Evolutionary conservation across 2,329 filamentous ascomycete species (phyloP).

Genomic region (Daldinia eschscholtzii): DNA sequence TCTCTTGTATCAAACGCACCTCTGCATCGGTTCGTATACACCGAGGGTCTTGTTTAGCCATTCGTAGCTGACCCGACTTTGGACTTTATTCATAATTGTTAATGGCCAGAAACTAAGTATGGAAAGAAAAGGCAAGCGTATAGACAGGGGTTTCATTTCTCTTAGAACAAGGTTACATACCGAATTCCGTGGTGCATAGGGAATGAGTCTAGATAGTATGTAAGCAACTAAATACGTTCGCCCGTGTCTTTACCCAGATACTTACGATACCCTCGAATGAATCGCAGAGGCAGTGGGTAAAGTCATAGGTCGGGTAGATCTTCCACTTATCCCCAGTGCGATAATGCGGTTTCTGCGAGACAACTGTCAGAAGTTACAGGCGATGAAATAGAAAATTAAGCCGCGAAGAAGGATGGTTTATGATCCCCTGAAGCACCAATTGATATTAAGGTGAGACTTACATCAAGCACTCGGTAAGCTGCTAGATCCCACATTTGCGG

Average conservation of each 20-base stretch:
- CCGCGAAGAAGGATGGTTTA: background rate
- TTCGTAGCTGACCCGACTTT: constrained; percentile 88
- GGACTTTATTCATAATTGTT: constrained; percentile 59
- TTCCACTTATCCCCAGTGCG: constrained; percentile 86
- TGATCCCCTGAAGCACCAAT: background rate
- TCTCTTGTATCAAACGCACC: constrained; percentile 52
- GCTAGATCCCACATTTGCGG: constrained; percentile 93
- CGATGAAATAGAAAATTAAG: background rate
- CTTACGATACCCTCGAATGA: constrained; percentile 82
- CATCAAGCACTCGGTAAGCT: constrained; percentile 82
- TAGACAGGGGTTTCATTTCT: background rate
- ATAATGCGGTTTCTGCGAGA: constrained; percentile 72
- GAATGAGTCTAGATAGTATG: constrained; percentile 73
- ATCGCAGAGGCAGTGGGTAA: constrained; percentile 91
- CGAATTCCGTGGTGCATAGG: constrained; percentile 91
- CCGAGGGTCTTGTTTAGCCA: constrained; percentile 86
- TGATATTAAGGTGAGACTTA: constrained; percentile 16
- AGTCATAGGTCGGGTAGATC: constrained; percentile 96
- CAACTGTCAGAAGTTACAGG: constrained; percentile 3
- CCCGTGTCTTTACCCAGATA: background rate
- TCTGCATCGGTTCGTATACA: constrained; percentile 93
- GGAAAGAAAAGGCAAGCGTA: no score
- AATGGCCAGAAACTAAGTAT: constrained; percentile 2
- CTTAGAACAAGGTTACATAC: constrained; percentile 18
- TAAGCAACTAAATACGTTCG: constrained; percentile 11